Evolutionary conservation across 2,329 filamentous ascomycete genomes (phyloP), one percentile per base, ranked within the genome.

Genomic region (Cryoendolithus antarcticus): DNA sequence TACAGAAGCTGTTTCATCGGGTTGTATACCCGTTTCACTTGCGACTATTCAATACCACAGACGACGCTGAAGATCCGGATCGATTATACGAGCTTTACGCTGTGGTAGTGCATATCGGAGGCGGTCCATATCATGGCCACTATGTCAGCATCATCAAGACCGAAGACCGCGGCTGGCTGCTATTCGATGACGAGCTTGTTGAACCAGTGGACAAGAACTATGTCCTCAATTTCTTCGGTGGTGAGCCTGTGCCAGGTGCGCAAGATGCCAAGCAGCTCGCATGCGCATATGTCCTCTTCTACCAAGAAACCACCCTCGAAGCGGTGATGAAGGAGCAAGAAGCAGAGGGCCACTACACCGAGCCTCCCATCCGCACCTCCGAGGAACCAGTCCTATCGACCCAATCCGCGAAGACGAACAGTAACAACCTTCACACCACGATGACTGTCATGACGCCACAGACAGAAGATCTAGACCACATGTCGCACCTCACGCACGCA

Each of bases 61-160:
- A 95, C 47, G 89, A 96, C 44, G 86, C 88, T n/a, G 83, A 89
- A 51, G 88, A 96, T 51, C 86, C 86, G 1, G 91, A 98, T 61
- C 77, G 88, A 30, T 64, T 98, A 30, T 98, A 98, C 61, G 91
- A 98, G 66, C 69, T 98, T 1, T 98, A 98, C 55, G 91, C 89
- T 0, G 88, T 98, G 3, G 86, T 98, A 7, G 86, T 98, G 13
- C 91, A 98, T 55, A 96, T 98, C 47, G 91, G 91, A 39, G 86
- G 86, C 35, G 93, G 93, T 13, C 89, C 91, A 4, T 95, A 95
- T 55, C 91, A 98, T 56, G 91, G 91, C 4, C 91, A 98, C 60
- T 98, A 98, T 52, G 86, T 98, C 29, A 86, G 88, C 4, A 91
- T 98, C 40, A 88, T 98, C 67, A 98, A 98, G 64, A 96, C 91